Base-by-base conservation (phyloP, 176 grass and related monocot genomes). In the Alloteropsis semialata region DNA sequence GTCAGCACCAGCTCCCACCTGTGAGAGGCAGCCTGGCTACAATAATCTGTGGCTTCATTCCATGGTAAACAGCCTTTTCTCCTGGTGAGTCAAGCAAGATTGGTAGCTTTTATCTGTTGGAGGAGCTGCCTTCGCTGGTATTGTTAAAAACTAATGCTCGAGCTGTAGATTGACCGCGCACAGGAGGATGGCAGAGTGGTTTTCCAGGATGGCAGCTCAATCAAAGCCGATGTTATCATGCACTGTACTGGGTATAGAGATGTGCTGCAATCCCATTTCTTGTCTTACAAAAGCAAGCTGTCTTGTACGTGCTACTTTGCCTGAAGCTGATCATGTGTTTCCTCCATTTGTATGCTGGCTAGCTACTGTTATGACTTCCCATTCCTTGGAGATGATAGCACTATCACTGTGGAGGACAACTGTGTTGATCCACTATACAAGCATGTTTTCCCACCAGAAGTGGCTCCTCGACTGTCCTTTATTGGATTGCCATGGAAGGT, bases 21-120 rank as follows among this genome's bases (percentile, higher is more conserved):
- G 63, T 22, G 43, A 51, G 39, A 91, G 62, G 87, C 59, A 87
- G 25, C 82, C 89, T 91, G 85, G 87, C 74, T 90, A 98, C 44
- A 42, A 85, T 15, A 93, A 95, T 62, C 60, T 95, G 82, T 98
- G 96, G 96, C 84, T 93, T 84, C 92, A 95, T 63, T 92, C 91
- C 77, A 83, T 88, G 93, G 96, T 97, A 94, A 84, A 79, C 56
- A 0, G 37, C 44, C 41, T 85, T 87, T 77, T 50, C 54, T 65
- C 82, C 3, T 65, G 38, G 56, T 75, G 74, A 92, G 78, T 87
- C 45, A 92, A 75, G 82, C 44, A 51, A 45, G 49, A 68, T 48
- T 84, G 84, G 63, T 67, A 41, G 84, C 78, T 88, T 81, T 81
- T 55, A 65, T 90, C 85, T 25, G 6, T n/a, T 66, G 7, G 56